Evolutionary conservation across 1,284 basidiomycete species (phyloP), one percentile per base, ranked within the genome.

Genomic region (Chiua sp.): DNA sequence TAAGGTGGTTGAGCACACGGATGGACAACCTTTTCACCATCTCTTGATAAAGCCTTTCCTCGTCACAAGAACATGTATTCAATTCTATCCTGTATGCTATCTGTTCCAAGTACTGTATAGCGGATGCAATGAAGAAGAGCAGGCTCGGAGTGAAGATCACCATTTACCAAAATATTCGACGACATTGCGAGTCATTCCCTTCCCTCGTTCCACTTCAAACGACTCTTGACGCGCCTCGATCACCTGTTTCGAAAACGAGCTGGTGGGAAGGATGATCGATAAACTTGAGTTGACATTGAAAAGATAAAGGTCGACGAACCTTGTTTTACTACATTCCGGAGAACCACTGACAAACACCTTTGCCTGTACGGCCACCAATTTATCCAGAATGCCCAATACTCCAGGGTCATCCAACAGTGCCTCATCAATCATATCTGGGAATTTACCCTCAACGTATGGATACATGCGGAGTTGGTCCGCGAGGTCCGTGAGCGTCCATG

Each of bases 301-400:
- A 18, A 7, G 37, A 20, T 5, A 20, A 18, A 20, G 15, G 13
- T 4, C 37, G 37, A 39, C 37, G 37, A 52, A 79, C 80, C 79
- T 80, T 8, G 65, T 68, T 60, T 73, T 72, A 7, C 77, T 74
- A 53, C 80, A 82, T 13, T 73, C 70, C 20, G 65, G 73, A 28
- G 75, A 75, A 10, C 79, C 80, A 37, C 77, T 79, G 16, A 85
- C 73, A 53, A 85, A 85, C 47, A 80, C 58, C 20, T 69, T 68
- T n/a, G 82, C 78, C 28, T 77, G 71, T 58, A 76, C 77, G 18
- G 78, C 73, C 12, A 82, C 77, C 56, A 83, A 68, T 67, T 82
- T 84, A 56, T 84, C 81, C 47, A 86, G 58, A 33, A 85, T 84
- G 2, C 78, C 81, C 52, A 76, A 63, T 22, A 80, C 73, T 0